Evolutionary conservation across 2,329 filamentous ascomycete genomes (phyloP), one percentile per base, ranked within the genome.

Genomic region (Fusarium chaquense): DNA sequence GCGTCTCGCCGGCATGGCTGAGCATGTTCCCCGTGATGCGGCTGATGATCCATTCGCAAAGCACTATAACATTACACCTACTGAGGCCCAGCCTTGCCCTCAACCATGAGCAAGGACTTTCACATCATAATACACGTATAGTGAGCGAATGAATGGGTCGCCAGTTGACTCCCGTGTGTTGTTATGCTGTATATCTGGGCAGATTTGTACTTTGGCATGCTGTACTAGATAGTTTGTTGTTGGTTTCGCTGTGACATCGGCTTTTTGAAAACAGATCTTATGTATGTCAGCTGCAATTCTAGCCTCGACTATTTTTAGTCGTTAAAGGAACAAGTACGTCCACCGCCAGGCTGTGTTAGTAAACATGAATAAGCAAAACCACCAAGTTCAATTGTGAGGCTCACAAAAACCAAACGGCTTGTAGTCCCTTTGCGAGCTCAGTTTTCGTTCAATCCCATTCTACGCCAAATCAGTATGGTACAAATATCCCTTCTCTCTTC

Each of bases 1-100:
- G 50, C 68, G 69, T 6, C 77, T 89, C 41, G 83, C 84, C 15
- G 81, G 82, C 66, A 75, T 76, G 43, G 83, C 86, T 70, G 88
- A 91, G 78, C 89, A 90, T 78, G 81, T 70, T n/a, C 72, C 77
- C 3, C 70, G 71, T 16, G 46, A 58, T 18, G 70, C 76, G 20
- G 60, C 71, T 22, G 73, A 77, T 35, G 77, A 79, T 50, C 75
- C 75, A 9, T 78, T 78, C 51, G 60, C 77, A 1, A 59, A 58
- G 5, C 69, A 73, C 50, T 75, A 68, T 47, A 66, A 68, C 40
- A 69, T 78, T 24, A 58, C 67, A 6, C 73, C 67, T 28, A 75
- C 76, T 11, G 53, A 62, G 13, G 47, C 58, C 32, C 71, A 62
- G 30, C 73, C 73, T 32, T 75, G 71, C 20, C 35, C 59, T n/a